phyloP scores from a whole-genome alignment of 805 yeast species.

The Candida peoriensis region DNA sequence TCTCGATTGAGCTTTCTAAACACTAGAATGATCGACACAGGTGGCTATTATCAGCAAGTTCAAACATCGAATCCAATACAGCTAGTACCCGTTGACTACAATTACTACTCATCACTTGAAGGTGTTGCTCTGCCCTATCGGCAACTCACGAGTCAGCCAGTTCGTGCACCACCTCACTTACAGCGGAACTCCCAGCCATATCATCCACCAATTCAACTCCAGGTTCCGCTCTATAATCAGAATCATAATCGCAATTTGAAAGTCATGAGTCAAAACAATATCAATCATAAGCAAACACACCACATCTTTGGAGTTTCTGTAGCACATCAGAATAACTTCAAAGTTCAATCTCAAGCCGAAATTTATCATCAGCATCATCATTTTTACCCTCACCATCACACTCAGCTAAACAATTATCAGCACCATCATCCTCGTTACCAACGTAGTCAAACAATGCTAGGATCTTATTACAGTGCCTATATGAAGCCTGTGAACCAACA shows the following conservation, averaged over 20 bases:
- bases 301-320: too few species aligned
- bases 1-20: neutral
- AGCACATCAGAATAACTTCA: neutral
- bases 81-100: neutral
- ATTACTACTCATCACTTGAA: neutral
- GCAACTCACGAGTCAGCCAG: too few species aligned
- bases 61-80: neutral
- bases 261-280: too few species aligned
- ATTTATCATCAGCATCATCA: neutral
- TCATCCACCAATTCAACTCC: too few species aligned
- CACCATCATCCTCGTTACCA: neutral
- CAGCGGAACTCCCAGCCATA: too few species aligned
- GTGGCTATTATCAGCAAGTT: neutral
- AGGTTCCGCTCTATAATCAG: too few species aligned
- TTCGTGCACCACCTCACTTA: too few species aligned
- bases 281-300: too few species aligned
- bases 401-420: neutral
- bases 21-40: neutral
- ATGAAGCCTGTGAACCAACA: slow-evolving; percentile 5
- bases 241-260: too few species aligned
- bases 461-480: neutral
- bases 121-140: too few species aligned
- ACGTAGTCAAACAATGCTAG: neutral
- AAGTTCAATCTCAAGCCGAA: neutral
- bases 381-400: neutral